Evolutionary conservation across 2,329 filamentous ascomycete species (phyloP).

Genomic region (Arthrobotrys megalospora): DNA sequence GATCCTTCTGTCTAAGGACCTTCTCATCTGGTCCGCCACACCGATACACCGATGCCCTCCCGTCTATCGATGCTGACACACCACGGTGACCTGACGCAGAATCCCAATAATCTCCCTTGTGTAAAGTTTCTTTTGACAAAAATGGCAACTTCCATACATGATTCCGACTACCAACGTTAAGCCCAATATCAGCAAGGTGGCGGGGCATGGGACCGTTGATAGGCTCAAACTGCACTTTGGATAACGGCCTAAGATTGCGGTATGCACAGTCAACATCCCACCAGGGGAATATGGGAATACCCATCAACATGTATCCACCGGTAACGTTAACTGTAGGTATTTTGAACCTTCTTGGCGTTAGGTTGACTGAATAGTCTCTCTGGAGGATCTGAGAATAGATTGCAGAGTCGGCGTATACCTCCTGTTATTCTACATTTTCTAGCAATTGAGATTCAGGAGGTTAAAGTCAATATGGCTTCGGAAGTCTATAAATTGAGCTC

Average conservation of each 20-base stretch:
- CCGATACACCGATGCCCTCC: conserved; percentile 25
- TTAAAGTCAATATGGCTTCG: background rate
- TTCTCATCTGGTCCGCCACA: conserved; percentile 5
- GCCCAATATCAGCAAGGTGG: conserved; percentile 22
- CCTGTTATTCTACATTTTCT: background rate
- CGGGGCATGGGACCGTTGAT: conserved; percentile 39
- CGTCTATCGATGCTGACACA: conserved; percentile 38
- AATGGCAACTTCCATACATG: conserved; percentile 39
- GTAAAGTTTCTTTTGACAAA: conserved; percentile 20
- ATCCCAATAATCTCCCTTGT: background rate
- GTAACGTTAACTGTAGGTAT: conserved; percentile 21
- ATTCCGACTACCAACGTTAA: conserved; percentile 29
- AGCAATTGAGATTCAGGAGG: background rate
- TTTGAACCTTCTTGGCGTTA: conserved; percentile 40
- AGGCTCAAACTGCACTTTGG: conserved; percentile 38
- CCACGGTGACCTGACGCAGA: conserved; percentile 17
- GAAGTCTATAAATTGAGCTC: conserved; percentile 46
- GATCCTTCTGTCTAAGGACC: background rate
- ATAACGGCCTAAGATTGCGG: conserved; percentile 36
- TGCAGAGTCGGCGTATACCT: background rate
- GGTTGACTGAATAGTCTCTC: conserved; percentile 13
- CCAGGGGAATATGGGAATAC: conserved; percentile 9
- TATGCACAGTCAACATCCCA: conserved; percentile 16
- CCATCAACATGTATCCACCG: background rate
- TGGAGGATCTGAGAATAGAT: conserved; percentile 27